A percentile compares a stretch with the other conserved stretches of the same genome.
Conservation (phyloP, 257 asterid species). For the Marsdenia floribunda region DNA sequence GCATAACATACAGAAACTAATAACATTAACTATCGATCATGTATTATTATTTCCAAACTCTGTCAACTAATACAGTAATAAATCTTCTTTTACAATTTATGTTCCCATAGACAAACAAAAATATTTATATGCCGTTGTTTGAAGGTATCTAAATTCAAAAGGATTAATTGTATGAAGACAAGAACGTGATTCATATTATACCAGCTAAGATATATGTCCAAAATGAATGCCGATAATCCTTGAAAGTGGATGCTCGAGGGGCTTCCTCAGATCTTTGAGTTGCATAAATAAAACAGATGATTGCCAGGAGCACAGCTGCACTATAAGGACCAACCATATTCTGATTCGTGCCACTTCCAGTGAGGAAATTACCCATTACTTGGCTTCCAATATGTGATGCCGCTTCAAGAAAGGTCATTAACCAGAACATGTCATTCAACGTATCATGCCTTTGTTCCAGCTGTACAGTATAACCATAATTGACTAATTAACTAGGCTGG, state of each 20-base stretch:
- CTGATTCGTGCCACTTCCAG: constrained; percentile 40
- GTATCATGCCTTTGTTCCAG: constrained; percentile 81
- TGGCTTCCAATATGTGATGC: constrained; percentile 69
- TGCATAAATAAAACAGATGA: constrained; percentile 39
- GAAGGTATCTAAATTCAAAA: not conserved
- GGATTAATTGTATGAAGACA: not conserved
- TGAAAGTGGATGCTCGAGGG: constrained; percentile 33
- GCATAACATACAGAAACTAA: not conserved
- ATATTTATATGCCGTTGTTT: not conserved
- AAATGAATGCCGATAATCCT: constrained; percentile 53
- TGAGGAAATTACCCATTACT: constrained; percentile 59
- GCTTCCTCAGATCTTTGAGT: constrained; percentile 58
- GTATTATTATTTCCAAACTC: not conserved
- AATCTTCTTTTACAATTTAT: not conserved
- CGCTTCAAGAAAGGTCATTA: constrained; percentile 73
- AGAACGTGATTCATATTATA: constrained; percentile 23
- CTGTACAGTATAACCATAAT: constrained; percentile 38
- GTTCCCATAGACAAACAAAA: not conserved
- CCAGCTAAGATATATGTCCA: constrained; percentile 46
- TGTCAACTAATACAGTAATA: not conserved
- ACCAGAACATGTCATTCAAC: constrained; percentile 89
- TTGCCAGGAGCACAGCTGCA: constrained; percentile 45
- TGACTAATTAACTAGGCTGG: constrained; percentile 7
- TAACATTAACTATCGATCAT: not conserved
- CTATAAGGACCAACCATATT: constrained; percentile 38